Base-by-base conservation (phyloP, 345 rosid genomes). In the Zanthoxylum bungeanum region DNA sequence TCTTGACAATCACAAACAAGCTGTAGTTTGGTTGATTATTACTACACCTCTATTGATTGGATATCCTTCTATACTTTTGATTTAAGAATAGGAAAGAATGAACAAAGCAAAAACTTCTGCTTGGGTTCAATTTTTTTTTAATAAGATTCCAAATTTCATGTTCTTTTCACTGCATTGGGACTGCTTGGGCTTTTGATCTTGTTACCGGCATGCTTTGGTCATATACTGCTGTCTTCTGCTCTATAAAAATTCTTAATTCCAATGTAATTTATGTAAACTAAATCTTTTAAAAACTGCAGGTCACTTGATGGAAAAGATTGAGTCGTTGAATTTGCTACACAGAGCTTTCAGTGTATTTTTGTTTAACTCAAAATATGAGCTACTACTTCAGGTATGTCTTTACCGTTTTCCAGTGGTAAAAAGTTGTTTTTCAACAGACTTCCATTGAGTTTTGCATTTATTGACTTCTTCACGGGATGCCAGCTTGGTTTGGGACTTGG, bases 291-390 rank as follows among this genome's bases (percentile, higher is more conserved):
- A 47, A 67, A 73, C 52, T 77, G 79, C 88, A 95, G 98, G 99
- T 83, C 98, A 95, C 83, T 75, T 95, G 78, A 87, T 91, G 99
- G 98, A 95, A 80, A 95, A 95, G 73, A 89, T 95, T 52, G 85
- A 86, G 79, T 80, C 91, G 75, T 88, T 82, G 69, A 85, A 88
- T 68, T 66, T 90, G 79, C 87, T 95, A 69, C 99, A 91, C 77
- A 91, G 99, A 77, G 99, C 99, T 44, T 95, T 95, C 77, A 95
- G 99, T 64, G 99, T 95, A 9, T 95, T 95, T 78, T 79, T 95
- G 69, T 92, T 93, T 73, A 95, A 93, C 92, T 80, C 98, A 21
- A 95, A 91, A 66, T 89, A 91, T 65, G 99, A 95, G 89, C 75
- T 95, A 56, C 98, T 95, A 67, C 98, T 95, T 76, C 99, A 95